Conservation (phyloP, 306 rosid species). For the Spatholobus suberectus region DNA sequence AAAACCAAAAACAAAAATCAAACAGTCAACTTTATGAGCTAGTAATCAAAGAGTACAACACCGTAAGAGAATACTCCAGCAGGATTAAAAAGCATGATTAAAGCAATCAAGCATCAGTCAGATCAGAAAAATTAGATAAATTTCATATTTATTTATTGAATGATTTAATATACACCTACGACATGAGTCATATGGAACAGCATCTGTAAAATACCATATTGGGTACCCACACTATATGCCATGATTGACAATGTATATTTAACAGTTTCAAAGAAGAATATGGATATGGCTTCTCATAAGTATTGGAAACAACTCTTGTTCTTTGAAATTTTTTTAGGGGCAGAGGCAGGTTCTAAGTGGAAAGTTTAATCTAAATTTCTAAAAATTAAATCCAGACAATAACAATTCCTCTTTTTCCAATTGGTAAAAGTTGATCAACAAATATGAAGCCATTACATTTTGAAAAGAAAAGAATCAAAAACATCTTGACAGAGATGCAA, state of each 20-base stretch:
- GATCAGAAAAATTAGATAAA: not conserved
- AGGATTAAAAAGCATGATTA: not conserved
- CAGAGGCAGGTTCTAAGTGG: not conserved
- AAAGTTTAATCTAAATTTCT: not conserved
- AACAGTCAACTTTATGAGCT: slow-evolving; percentile 17
- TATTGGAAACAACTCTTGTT: not conserved
- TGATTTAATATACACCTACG: not conserved
- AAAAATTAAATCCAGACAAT: not conserved
- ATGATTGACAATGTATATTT: not conserved
- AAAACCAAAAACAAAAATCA: slow-evolving; percentile 21
- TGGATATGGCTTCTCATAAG: not conserved
- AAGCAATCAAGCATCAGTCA: slow-evolving; percentile 4
- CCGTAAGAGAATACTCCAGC: not conserved
- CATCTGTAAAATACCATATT: not conserved
- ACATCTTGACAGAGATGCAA: slow-evolving; percentile 9
- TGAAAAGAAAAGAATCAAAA: not conserved
- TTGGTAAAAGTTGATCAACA: not conserved
- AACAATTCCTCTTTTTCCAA: not conserved
- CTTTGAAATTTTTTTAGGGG: not conserved
- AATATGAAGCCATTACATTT: not conserved
- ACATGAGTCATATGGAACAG: slow-evolving; percentile 20
- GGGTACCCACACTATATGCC: not conserved
- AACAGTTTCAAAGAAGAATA: not conserved
- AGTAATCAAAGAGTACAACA: not conserved
- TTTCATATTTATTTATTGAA: not conserved